Evolutionary conservation across 1,284 basidiomycete genomes (phyloP), one percentile per base, ranked within the genome.

Genomic region (Ustilago hordei): DNA sequence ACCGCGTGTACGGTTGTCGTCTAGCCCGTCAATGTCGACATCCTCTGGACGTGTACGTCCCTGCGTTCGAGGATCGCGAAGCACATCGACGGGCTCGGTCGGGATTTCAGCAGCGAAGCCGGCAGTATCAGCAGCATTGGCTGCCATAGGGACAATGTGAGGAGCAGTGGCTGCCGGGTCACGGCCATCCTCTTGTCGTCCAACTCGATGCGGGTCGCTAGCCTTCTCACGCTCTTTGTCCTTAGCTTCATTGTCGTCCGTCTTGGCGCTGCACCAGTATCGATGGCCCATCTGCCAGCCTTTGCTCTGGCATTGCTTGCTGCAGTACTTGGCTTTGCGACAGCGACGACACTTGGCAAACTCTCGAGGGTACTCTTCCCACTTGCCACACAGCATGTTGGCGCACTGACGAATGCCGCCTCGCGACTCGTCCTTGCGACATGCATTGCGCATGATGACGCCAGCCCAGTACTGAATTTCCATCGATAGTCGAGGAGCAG

Each of bases 381-480:
- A 98, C 79, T 91, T 91, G 0, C 96, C 96, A 82, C 97, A 99
- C 19, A 69, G 60, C 68, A 90, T 98, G 86, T 98, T 97, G 5
- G 97, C 97, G 88, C 96, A 99, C 86, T 98, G 97, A 68, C 96
- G 88, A 75, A 98, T 95, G 4, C 97, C 97, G 69, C 95, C 95
- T 52, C 93, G 88, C 28, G 76, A 73, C 72, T 98, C 95, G 84
- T 99, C 96, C 89, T 99, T 99, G 85, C 96, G 89, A 87, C 96
- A 99, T 8, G 97, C 96, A 85, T 99, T 99, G 60, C 97, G 90
- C 96, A 99, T 99, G 83, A 98, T 98, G 13, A 98, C 96, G 4
- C 95, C 95, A 0, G 96, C 96, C 97, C 96, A 99, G 85, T 98
- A 98, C 87, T 98, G 95, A 58, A 99, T 97, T 86, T 98, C 95